phyloP scores from a whole-genome alignment of 2,329 filamentous ascomycete genomes.

The Paecilomyces formosus region DNA sequence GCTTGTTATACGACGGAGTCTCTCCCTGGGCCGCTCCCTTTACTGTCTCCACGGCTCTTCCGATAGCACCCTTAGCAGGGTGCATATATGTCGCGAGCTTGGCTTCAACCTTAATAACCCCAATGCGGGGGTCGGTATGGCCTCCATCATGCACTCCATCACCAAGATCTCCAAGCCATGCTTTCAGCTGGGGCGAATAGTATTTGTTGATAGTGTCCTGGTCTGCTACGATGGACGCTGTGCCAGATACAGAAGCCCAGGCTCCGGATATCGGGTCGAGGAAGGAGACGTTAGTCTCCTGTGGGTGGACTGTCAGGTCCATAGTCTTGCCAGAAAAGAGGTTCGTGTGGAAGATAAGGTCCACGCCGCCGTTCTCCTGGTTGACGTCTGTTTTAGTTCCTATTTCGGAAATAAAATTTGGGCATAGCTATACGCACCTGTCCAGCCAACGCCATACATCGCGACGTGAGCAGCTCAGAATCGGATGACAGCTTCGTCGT shows the following conservation, averaged over 20 bases:
- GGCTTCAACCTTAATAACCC: constrained; percentile 68
- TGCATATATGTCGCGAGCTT: constrained; percentile 66
- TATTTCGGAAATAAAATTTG: neutral
- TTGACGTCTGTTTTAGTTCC: neutral
- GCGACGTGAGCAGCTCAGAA: constrained; percentile 63
- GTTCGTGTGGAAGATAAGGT: constrained; percentile 87
- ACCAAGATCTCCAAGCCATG: constrained; percentile 79
- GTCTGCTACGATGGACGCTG: constrained; percentile 62
- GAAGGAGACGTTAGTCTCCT: constrained; percentile 74
- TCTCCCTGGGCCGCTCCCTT: constrained; percentile 69
- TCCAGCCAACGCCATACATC: constrained; percentile 78
- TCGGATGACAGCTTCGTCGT: constrained; percentile 60
- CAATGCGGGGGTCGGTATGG: constrained; percentile 73
- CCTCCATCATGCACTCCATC: constrained; percentile 79
- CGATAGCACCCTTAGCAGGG: constrained; percentile 54
- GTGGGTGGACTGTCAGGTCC: constrained; percentile 63
- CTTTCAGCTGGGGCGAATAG: constrained; percentile 67
- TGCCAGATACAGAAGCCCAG: constrained; percentile 82
- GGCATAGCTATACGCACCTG: constrained; percentile 46
- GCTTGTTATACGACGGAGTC: constrained; percentile 63
- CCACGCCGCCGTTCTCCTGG: constrained; percentile 69
- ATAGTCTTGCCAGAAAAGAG: constrained; percentile 82
- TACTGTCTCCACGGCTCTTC: constrained; percentile 61
- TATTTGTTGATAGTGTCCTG: constrained; percentile 62
- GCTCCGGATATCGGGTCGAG: constrained; percentile 63